Evolutionary conservation across 169 alveolate genomes (phyloP), one percentile per base, ranked within the genome.

Genomic region (Plasmodium adleri): DNA sequence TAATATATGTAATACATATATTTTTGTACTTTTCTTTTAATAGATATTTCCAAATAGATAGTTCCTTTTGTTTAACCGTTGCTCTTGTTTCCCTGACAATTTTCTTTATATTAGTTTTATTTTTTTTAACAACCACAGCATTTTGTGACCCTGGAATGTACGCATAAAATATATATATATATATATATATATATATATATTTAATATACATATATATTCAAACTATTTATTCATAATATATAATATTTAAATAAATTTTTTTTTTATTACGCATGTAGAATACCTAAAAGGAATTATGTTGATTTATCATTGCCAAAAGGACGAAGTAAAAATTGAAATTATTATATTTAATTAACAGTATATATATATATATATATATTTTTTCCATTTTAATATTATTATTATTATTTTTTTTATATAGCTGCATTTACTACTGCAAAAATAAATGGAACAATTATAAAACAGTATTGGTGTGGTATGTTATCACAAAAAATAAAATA

Each of bases 101-200:
- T 5, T 80, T 80, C 56, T 80, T 80, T 68, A 26, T 80, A 56
- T 62, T 80, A 54, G 90, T 80, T 56, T 67, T 80, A 54, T 80
- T 54, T 56, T 80, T 80, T 54, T 60, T 80, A 58, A 80, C 90
- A 50, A 80, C 64, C 17, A 80, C 90, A 45, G 90, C 90, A 80
- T 80, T 80, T 60, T 80, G 90, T 17, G 90, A 80, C 45, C 90
- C 90, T 68, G 90, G 90, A 43, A 80, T 80, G 90, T 80, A 47
- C 64, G 59, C 24, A 52, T 26, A 64, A 22, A 45, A 66, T 20
- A 20, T 20, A 20, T 20, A 20, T 20, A 20, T 20, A 20, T 20
- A 10, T 64, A 32, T 3, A n/a, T 4, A 9, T 26, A 64, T 26
- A 7, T 3, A 7, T 47, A 47, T 47, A 9, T 43, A 15, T 15